Evolutionary conservation across 2,329 filamentous ascomycete species (phyloP).

Genomic region (Calonectria honghensis): DNA sequence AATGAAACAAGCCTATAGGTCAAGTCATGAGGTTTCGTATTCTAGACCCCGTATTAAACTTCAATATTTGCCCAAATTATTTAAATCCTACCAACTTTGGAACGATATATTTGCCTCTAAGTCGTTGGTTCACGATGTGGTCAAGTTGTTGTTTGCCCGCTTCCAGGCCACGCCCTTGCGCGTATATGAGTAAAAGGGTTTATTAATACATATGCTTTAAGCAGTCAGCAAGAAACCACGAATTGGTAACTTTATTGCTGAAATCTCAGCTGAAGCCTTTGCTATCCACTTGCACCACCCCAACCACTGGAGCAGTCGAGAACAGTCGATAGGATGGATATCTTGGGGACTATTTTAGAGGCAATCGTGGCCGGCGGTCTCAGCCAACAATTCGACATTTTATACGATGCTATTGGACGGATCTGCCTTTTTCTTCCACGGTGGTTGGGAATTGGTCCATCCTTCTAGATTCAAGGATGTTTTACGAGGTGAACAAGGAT

Average conservation of each 20-base stretch:
- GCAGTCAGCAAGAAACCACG: not conserved
- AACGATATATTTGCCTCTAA: not conserved
- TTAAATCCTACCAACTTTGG: not conserved
- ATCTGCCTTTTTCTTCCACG: not conserved
- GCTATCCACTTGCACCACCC: not conserved
- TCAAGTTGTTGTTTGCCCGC: not conserved
- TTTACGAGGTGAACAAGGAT: not conserved
- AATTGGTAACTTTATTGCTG: not conserved
- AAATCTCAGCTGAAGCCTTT: not conserved
- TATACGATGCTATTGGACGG: not conserved
- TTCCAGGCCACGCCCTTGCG: not conserved
- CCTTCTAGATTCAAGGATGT: not conserved
- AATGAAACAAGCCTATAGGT: not conserved
- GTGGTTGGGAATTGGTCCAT: not conserved
- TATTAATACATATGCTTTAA: not conserved
- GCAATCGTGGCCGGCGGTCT: not conserved
- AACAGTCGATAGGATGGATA: not conserved
- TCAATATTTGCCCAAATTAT: not conserved
- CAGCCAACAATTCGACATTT: not conserved
- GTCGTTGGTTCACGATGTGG: not conserved
- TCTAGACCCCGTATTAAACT: not conserved
- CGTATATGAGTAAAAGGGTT: not conserved
- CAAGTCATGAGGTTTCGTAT: not conserved
- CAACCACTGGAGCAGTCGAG: not conserved
- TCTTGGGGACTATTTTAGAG: not conserved